phyloP scores from a whole-genome alignment of 169 alveolate species.

The Cryptosporidium ryanae region DNA sequence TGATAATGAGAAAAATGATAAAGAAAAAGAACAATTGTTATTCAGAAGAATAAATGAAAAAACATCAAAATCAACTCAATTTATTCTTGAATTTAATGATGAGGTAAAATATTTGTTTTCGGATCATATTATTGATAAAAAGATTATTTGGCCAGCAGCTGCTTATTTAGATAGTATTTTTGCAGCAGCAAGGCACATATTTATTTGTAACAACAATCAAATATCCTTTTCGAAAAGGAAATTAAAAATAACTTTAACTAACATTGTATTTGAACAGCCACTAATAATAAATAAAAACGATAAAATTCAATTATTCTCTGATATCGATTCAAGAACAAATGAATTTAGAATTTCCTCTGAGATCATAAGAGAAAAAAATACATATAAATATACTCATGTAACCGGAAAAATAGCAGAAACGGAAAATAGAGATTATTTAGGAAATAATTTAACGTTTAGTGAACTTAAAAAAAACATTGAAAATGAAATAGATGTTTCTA shows the following conservation, averaged over 20 bases:
- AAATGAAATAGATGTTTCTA: conserved; percentile 63
- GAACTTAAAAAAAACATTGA: not conserved
- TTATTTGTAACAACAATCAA: conserved; percentile 41
- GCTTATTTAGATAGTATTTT: conserved; percentile 45
- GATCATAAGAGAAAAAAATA: not conserved
- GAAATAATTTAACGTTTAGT: not conserved
- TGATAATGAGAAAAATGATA: not conserved
- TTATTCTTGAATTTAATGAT: conserved; percentile 14
- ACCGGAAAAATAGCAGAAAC: conserved; percentile 5
- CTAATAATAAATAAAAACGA: conserved; percentile 13
- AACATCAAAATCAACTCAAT: conserved; percentile 10
- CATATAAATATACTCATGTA: conserved; percentile 9
- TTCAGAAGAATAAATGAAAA: conserved; percentile 3
- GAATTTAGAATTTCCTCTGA: conserved; percentile 16
- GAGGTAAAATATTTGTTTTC: conserved; percentile 16
- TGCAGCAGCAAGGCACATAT: conserved; percentile 50
- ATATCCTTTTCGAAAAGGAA: conserved; percentile 33
- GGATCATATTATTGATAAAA: conserved; percentile 44
- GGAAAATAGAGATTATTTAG: not conserved
- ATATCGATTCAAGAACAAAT: conserved; percentile 5
- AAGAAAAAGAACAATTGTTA: not conserved
- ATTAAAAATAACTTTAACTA: conserved; percentile 13
- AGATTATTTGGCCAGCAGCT: conserved; percentile 71
- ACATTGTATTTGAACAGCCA: conserved; percentile 61
- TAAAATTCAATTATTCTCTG: conserved; percentile 4